phyloP scores from a whole-genome alignment of 1,284 basidiomycete genomes.

The Bjerkandera adusta region DNA sequence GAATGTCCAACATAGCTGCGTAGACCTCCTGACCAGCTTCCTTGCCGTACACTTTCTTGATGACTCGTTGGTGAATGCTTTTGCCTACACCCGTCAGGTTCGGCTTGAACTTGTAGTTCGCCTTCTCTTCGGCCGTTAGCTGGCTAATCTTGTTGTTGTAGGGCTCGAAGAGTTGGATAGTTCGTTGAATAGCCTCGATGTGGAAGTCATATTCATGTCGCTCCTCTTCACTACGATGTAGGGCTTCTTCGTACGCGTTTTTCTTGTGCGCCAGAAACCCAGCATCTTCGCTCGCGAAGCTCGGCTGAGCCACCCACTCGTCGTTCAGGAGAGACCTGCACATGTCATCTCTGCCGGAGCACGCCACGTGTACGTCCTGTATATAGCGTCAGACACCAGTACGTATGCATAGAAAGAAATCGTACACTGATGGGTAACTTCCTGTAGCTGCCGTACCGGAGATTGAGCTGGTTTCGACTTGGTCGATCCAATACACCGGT shows the following conservation, averaged over 20 bases:
- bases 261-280: constrained; percentile 92
- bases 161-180: constrained; percentile 90
- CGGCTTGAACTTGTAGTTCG: constrained; percentile 85
- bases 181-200: constrained; percentile 95
- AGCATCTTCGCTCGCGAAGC: constrained; percentile 91
- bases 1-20: constrained; percentile 91
- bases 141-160: constrained; percentile 87
- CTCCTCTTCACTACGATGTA: constrained; percentile 98
- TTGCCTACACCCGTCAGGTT: constrained; percentile 90
- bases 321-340: constrained; percentile 96
- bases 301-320: constrained; percentile 95
- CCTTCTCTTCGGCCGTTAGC: constrained; percentile 81
- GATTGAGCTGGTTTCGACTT: constrained; percentile 56
- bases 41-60: constrained; percentile 96
- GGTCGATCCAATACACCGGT: constrained; percentile 42
- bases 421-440: constrained; percentile 77
- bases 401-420: constrained; percentile 16
- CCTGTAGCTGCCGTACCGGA: constrained; percentile 85
- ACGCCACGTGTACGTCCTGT: constrained; percentile 85
- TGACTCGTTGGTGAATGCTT: constrained; percentile 89
- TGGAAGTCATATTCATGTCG: constrained; percentile 99
- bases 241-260: constrained; percentile 94
- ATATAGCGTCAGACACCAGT: constrained; percentile 9
- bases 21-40: constrained; percentile 89
- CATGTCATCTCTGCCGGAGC: constrained; percentile 96